Evolutionary conservation across 2,329 filamentous ascomycete species (phyloP), one percentile per base, ranked within the genome.

Genomic region (Fusarium lyarnte): DNA sequence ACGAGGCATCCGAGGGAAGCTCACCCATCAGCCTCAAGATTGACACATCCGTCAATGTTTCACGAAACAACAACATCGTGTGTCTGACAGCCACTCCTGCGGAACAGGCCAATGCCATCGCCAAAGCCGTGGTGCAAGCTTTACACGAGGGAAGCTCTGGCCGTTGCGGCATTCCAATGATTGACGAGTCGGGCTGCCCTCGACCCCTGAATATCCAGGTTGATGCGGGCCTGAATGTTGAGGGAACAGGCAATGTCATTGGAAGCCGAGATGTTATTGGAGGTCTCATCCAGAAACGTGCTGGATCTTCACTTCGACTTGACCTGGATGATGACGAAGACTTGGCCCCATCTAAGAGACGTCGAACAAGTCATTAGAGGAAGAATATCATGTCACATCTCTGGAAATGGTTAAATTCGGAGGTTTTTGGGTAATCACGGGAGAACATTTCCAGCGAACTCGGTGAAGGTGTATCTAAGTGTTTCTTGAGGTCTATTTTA

Each of bases 51-150:
- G 77, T 89, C 74, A 80, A 74, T 66, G 80, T 90, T 72, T 78
- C 79, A 41, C 84, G 84, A 67, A 82, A 82, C 77, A 81, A 84
- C 77, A 90, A 90, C 77, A 76, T 87, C 53, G 78, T 88, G 49
- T 83, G 84, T 25, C 76, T 87, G 25, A 74, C 79, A 1, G 76
- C 82, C 7, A 81, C 83, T 9, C 81, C 84, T 3, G 77, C 82
- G 9, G 77, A 79, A 8, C 81, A 82, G 51, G 84, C 85, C 76
- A 76, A 81, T 74, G 73, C 80, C 63, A 81, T 89, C 66, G 83
- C 85, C 14, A 77, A 80, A 12, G 81, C 85, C 8, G 78, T 89
- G 6, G 80, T 87, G 17, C 74, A 81, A 17, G 82, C 85, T 5
- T 76, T 89, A 5, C 79, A 83, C 39, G 79, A 84, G 33, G 82